Evolutionary conservation across 2,329 filamentous ascomycete genomes (phyloP), one percentile per base, ranked within the genome.

Genomic region (Monilinia laxa): DNA sequence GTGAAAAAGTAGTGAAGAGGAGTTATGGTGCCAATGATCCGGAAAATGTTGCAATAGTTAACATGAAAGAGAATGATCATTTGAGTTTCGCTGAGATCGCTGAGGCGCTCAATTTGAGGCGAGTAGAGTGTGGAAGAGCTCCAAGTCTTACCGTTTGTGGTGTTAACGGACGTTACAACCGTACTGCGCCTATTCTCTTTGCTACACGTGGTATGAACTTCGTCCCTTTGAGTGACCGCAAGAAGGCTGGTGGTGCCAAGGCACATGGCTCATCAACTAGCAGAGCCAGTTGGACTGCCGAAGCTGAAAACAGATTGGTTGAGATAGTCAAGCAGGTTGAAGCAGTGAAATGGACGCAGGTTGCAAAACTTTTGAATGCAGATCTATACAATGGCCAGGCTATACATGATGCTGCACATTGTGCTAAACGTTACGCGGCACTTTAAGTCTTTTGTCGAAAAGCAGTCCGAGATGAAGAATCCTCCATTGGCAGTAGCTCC

Each of bases 111-210:
- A 77, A 77, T 38, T 38, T 65, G 1, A 53, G 69, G 9, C 69
- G 73, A 3, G 62, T 75, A 20, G 28, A 35, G 0, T 35, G 49
- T 1, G 75, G 75, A 5, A 64, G 47, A 6, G 28, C 59, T 3
- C 72, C 72, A 4, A 68, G 47, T 25, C 70, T 76, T 3, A 71
- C 70, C 25, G 59, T 67, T 6, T 73, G 68, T 40, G 70, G 70
- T 18, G 70, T 73, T 18, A 72, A 71, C 18, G 70, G 68, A 25
- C 68, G 75, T 51, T 76, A 76, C 56, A 76, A 73, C 35, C 74
- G 75, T 5, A 76, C 70, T 25, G 75, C 74, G 4, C 75, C 75
- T 10, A 62, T 76, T n/a, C 65, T 76, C 12, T 76, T 73, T 25
- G 68, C 68, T 12, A 60, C 71, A 3, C 53, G 71, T 18, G 73